Percentiles rank a stretch among this genome's conserved stretches.
Conservation (phyloP, 495 filamentous ascomycete species). For the Lentithecium fluviatile region DNA sequence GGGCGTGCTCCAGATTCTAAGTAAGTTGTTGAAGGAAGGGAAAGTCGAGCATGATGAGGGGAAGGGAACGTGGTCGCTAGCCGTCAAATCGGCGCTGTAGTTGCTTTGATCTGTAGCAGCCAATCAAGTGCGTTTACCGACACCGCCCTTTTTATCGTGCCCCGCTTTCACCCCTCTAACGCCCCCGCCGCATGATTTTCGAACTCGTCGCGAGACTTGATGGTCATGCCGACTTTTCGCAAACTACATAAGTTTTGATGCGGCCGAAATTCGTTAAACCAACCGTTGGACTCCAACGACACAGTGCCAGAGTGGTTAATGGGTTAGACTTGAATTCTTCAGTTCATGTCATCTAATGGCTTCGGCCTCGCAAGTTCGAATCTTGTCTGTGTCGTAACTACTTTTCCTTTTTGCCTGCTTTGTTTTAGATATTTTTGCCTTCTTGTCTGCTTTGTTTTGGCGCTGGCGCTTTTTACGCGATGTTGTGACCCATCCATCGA, state of each 20-base stretch:
- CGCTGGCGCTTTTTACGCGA: too few species aligned
- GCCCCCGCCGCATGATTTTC: neutral
- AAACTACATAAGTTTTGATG: neutral
- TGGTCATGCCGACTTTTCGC: neutral
- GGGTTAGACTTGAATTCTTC: slow-evolving; percentile 53
- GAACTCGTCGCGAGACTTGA: neutral
- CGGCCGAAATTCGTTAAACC: neutral
- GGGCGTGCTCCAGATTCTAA: slow-evolving; percentile 44
- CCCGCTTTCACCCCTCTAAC: too few species aligned
- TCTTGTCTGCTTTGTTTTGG: too few species aligned
- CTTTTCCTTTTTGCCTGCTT: neutral
- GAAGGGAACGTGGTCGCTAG: slow-evolving; percentile 34
- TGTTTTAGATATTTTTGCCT: slow-evolving; percentile 1
- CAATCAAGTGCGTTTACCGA: neutral
- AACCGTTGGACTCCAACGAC: too few species aligned
- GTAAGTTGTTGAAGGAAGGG: slow-evolving; percentile 43
- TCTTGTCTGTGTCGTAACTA: slow-evolving; percentile 39
- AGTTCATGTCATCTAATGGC: slow-evolving; percentile 49
- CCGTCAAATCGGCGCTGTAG: slow-evolving; percentile 32
- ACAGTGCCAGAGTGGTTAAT: slow-evolving; percentile 54
- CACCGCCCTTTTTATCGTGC: neutral
- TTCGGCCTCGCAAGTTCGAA: slow-evolving; percentile 54
- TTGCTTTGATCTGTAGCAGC: slow-evolving; percentile 1
- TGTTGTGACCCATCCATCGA: too few species aligned
- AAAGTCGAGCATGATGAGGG: slow-evolving; percentile 37